A percentile compares a stretch with the other conserved stretches of the same genome.
These are phyloP conservation scores for Candida tammaniensis DNA, from an alignment of 805 yeast species.

Conservation along the genomic window DNA sequence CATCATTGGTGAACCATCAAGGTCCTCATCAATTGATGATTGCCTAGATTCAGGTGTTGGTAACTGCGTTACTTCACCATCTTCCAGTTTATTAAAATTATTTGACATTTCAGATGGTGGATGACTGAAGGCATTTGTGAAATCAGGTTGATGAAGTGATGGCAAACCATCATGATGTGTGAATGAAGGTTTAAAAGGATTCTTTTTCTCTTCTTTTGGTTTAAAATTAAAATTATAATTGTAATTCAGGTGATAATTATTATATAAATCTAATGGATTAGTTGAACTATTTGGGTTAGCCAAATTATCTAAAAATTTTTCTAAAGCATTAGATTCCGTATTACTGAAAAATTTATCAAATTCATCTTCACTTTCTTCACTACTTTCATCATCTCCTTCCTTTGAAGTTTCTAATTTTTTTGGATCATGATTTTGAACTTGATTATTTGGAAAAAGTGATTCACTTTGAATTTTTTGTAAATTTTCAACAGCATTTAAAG, in stretches of 20 bases:
- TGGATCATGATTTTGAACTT: background rate
- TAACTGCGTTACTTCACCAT: conserved; percentile 16
- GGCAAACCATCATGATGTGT: conserved; percentile 19
- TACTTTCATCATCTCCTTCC: conserved; percentile 1
- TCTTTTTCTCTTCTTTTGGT: conserved; percentile 7
- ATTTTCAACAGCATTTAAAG: conserved; percentile 32
- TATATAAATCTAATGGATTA: conserved; percentile 28
- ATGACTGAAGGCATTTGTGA: conserved; percentile 22
- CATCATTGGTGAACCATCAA: conserved; percentile 4
- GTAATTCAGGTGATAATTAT: conserved; percentile 13
- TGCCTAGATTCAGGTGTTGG: conserved; percentile 36
- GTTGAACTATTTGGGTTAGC: conserved; percentile 21
- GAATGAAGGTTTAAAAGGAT: too few species aligned
- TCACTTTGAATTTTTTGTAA: conserved; percentile 35
- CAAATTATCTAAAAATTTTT: conserved; percentile 39
- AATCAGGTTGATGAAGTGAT: too few species aligned
- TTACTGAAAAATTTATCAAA: conserved; percentile 35
- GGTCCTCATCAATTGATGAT: conserved; percentile 17
- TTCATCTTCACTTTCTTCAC: conserved; percentile 20
- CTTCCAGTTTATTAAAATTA: background rate
- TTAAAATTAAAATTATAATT: conserved; percentile 15
- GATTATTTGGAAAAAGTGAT: background rate
- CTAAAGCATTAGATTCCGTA: conserved; percentile 38
- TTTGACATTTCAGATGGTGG: conserved; percentile 11
- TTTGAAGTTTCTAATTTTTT: background rate